Conservation (phyloP, 2,329 filamentous ascomycete genomes). For the Claviceps humidiphila region DNA sequence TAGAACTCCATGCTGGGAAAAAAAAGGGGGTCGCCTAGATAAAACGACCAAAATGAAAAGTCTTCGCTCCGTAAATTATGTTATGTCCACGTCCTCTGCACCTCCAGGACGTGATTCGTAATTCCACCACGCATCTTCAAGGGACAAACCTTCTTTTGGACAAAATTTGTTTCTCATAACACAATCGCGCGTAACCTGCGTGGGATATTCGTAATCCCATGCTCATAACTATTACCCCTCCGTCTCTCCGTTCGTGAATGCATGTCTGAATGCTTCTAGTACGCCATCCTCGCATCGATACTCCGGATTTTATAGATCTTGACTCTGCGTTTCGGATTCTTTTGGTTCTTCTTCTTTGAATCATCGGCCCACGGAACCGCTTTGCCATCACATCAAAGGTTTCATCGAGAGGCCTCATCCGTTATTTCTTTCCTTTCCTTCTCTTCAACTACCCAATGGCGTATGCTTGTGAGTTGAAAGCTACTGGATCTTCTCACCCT, state of each 20-base stretch:
- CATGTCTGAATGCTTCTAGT: neutral
- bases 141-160: neutral
- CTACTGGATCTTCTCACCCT: conserved; percentile 27
- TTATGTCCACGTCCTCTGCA: neutral
- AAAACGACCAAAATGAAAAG: neutral
- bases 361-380: neutral
- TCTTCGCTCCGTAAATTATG: neutral
- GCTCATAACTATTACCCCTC: neutral
- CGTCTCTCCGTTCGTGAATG: neutral
- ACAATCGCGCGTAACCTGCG: neutral
- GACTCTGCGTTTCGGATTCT: too few species aligned
- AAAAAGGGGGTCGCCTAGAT: neutral
- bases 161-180: neutral
- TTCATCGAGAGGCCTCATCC: neutral
- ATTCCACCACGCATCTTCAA: neutral
- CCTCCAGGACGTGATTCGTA: neutral
- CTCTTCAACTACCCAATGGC: neutral
- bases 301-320: neutral
- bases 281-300: neutral
- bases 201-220: neutral
- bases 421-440: neutral
- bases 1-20: neutral
- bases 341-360: neutral
- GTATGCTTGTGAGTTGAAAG: neutral
- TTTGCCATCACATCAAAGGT: neutral